Evolutionary conservation across 768 basidiomycete species (phyloP), one percentile per base, ranked within the genome.

Genomic region (Dendrothele bispora): DNA sequence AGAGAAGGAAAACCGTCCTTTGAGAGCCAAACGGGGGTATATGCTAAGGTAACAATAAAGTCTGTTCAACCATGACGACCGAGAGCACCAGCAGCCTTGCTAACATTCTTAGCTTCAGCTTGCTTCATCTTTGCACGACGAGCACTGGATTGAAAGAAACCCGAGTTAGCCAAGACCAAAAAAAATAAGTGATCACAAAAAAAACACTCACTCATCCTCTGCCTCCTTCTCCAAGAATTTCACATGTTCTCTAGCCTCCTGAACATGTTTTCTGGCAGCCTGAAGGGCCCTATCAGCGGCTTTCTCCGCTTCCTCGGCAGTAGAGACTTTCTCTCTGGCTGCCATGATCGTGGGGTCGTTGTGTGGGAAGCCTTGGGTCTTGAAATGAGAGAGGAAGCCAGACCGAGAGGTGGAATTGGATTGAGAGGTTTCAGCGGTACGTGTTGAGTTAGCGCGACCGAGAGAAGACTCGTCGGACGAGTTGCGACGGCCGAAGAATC

Each of bases 41-140:
- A n/a, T n/a, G n/a, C n/a, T n/a, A n/a, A n/a, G n/a, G n/a, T n/a
- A n/a, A n/a, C n/a, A n/a, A n/a, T n/a, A n/a, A n/a, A n/a, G n/a
- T n/a, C n/a, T 21, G 21, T 26, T 43, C 27, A 22, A 26, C 59
- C 61, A 35, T 65, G 62, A n/a, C 70, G 59, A 3, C 71, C 71
- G 30, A 73, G 64, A 28, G 62, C 61, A 22, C 59, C 53, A 7
- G 69, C 64, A 43, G 61, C 65, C 59, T 64, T 69, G 57, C 59
- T 64, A 49, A 74, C 64, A 17, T 48, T 56, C 57, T 68, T 71
- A 1, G 68, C 65, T 45, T 70, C 70, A 6, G 63, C 63, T 49
- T 70, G 69, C 48, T 72, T 74, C 4, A 64, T 61, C 42, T 67
- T 65, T 7, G 73, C 73, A 35, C 69, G 66, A 28, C 56, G 55